Evolutionary conservation across 371 early-diverging fungal genomes (phyloP).

Genomic region (Saksenaea oblongispora): DNA sequence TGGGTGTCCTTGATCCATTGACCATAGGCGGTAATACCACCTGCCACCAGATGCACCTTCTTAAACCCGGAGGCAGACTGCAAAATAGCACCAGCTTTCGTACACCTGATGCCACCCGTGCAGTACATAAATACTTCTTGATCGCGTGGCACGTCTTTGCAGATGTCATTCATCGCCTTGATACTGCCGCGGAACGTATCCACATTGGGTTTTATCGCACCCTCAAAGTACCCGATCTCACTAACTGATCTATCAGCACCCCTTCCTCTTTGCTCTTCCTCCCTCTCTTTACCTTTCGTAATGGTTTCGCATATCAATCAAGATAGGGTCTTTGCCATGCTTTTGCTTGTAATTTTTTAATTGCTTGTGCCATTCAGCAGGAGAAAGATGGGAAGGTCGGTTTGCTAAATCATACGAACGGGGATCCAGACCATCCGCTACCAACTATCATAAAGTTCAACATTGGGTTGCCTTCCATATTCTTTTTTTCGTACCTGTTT

Average conservation of each 20-base stretch:
- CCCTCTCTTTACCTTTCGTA: conserved; percentile 64
- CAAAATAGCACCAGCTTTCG: conserved; percentile 76
- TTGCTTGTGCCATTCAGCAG: conserved; percentile 69
- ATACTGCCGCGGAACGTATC: conserved; percentile 73
- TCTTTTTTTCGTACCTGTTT: conserved; percentile 49
- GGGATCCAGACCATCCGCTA: conserved; percentile 63
- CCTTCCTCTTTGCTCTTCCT: neutral
- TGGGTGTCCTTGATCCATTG: conserved; percentile 54
- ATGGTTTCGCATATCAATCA: conserved; percentile 85
- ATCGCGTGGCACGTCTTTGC: conserved; percentile 49
- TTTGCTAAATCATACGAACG: conserved; percentile 57
- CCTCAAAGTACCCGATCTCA: conserved; percentile 73
- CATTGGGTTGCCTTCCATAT: neutral
- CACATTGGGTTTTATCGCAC: conserved; percentile 73
- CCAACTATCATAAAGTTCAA: conserved; percentile 48
- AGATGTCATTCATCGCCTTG: conserved; percentile 50
- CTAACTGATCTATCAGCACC: conserved; percentile 22
- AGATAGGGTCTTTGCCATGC: conserved; percentile 48
- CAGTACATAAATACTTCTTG: conserved; percentile 85
- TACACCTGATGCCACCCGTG: conserved; percentile 83
- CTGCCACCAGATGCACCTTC: conserved; percentile 70
- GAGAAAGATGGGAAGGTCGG: conserved; percentile 69
- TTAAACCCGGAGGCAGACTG: conserved; percentile 67
- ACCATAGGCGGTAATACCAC: conserved; percentile 83
- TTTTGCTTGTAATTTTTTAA: conserved; percentile 29